A percentile compares a stretch with the other conserved stretches of the same genome.
Conservation (phyloP, 495 filamentous ascomycete genomes). For the Oidiodendron maius region DNA sequence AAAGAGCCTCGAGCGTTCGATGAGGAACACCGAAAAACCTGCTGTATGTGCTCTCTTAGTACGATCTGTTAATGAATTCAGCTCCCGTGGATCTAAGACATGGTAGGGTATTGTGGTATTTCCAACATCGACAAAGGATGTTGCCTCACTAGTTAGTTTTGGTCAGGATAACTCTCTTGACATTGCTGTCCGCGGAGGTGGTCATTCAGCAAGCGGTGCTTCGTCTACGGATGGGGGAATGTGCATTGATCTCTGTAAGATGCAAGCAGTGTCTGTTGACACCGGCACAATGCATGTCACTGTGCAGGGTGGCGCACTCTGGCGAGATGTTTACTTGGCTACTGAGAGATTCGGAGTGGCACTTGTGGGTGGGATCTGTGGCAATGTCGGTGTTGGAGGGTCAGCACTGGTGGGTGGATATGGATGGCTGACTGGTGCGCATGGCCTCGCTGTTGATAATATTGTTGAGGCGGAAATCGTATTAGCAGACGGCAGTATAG, state of each 20-base stretch:
- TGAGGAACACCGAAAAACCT: not conserved
- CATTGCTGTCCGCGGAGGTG: slow-evolving; percentile 32
- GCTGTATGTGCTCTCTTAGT: slow-evolving; percentile 1
- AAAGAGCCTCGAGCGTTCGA: slow-evolving; percentile 1
- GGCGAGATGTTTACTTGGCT: slow-evolving; percentile 50
- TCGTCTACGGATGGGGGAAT: slow-evolving; percentile 44
- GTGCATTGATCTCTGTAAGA: slow-evolving; percentile 48
- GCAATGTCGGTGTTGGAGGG: slow-evolving; percentile 54
- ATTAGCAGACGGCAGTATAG: slow-evolving; percentile 25
- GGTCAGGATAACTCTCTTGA: slow-evolving; percentile 11
- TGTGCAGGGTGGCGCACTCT: slow-evolving; percentile 47
- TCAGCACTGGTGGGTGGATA: slow-evolving; percentile 68
- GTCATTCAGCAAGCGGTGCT: slow-evolving; percentile 2
- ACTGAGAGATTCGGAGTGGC: slow-evolving; percentile 43
- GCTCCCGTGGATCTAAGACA: not conserved
- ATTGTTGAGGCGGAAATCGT: slow-evolving; percentile 58
- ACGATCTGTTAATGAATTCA: not conserved
- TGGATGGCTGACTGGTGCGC: slow-evolving; percentile 54
- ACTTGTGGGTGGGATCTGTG: slow-evolving; percentile 54
- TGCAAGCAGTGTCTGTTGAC: slow-evolving; percentile 45
- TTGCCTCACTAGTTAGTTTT: not conserved
- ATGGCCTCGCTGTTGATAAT: slow-evolving; percentile 60
- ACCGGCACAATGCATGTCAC: slow-evolving; percentile 34
- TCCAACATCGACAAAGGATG: not conserved
- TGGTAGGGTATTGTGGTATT: slow-evolving; percentile 4